phyloP scores from a whole-genome alignment of 306 rosid genomes.

The Geum urbanum region DNA sequence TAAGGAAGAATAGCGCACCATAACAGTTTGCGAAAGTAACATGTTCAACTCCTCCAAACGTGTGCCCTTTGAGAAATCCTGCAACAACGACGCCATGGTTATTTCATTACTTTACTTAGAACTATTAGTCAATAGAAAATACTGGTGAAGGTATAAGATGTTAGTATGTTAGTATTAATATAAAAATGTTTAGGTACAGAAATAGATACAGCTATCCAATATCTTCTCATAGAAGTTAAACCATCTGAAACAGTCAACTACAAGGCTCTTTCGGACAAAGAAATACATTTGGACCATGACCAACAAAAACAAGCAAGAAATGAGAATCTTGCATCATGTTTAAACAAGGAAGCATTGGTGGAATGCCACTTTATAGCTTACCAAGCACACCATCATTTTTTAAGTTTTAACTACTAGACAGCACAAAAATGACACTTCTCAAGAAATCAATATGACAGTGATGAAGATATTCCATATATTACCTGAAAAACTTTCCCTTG shows the following conservation, averaged over 20 bases:
- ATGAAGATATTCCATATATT: constrained; percentile 19
- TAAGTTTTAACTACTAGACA: constrained; percentile 18
- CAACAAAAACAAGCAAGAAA: constrained; percentile 12
- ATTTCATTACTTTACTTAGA: constrained; percentile 14
- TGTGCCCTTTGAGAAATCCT: constrained; percentile 88
- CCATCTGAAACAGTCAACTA: not conserved
- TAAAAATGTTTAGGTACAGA: not conserved
- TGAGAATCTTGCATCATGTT: constrained; percentile 18
- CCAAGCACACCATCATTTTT: constrained; percentile 13
- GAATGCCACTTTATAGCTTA: constrained; percentile 6
- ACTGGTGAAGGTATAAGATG: constrained; percentile 5
- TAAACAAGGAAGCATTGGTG: constrained; percentile 27
- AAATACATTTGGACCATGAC: not conserved
- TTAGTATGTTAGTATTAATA: not conserved
- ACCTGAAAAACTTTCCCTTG: constrained; percentile 79
- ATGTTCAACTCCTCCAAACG: constrained; percentile 96
- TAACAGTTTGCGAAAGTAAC: constrained; percentile 81
- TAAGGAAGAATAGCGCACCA: constrained; percentile 51
- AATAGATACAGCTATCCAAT: not conserved
- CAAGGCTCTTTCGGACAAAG: not conserved
- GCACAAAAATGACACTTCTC: not conserved
- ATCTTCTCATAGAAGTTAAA: not conserved
- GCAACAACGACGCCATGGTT: constrained; percentile 38
- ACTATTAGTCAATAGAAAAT: constrained; percentile 21
- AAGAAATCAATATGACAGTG: not conserved